Evolutionary conservation across 257 asterid species (phyloP), one percentile per base, ranked within the genome.

Genomic region (Primulina eburnea): DNA sequence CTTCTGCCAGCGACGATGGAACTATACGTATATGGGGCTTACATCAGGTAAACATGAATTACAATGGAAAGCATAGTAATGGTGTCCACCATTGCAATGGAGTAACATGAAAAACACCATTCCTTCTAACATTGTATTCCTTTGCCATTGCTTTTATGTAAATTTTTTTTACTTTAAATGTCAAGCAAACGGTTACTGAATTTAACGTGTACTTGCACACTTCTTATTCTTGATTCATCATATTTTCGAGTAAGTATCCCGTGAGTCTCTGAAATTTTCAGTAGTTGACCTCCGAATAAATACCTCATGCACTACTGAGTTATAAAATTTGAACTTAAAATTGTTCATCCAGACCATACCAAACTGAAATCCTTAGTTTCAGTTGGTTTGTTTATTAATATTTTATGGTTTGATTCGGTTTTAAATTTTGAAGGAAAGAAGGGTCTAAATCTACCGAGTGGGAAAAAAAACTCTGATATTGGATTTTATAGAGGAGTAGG

Each of bases 21-120:
- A 89, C 96, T 2, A 89, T 92, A 71, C 92, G 95, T 62, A 78
- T 92, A 71, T 92, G 98, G 98, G 98, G 98, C 53, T 67, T 89
- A 77, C 20, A 82, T 52, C 85, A 77, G 87, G 88, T 86, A 57
- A 78, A 78, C 57, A 71, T 78, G 80, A 70, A 79, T 64, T 68
- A 50, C 70, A 81, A 76, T 24, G 88, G 83, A 62, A 73, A 37
- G 59, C 81, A 75, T 75, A 82, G 81, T 65, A 87, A 89, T 78
- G 97, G 96, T 47, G 80, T 80, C 61, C 88, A 79, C 70, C 79
- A 74, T 76, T 80, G 93, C 87, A 89, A 91, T 67, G 93, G 97
- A 29, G 82, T 82, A 62, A 82, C 80, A 73, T 89, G 68, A 50
- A 50, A 57, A 38, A 32, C 55, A n/a, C 43, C 38, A 43, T 62